A percentile compares a stretch with the other conserved stretches of the same genome.
phyloP scores from a whole-genome alignment of 257 asterid species.

The Rhazya stricta region DNA sequence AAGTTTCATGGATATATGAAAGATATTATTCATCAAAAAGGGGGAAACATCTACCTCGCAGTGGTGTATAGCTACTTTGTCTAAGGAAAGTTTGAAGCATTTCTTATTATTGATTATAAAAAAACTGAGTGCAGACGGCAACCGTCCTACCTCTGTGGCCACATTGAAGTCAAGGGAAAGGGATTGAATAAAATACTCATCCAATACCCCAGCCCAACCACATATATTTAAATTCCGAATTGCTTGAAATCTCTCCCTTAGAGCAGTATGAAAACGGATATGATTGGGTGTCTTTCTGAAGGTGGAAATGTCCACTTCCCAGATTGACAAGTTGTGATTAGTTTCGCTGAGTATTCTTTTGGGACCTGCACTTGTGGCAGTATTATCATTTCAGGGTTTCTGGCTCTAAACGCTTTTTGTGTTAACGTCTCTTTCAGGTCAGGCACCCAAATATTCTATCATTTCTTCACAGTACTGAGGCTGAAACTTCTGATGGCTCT shows the following conservation, averaged over 20 bases:
- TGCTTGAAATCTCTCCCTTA: not conserved
- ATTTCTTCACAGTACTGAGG: constrained; percentile 92
- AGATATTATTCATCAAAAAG: not conserved
- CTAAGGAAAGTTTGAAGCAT: not conserved
- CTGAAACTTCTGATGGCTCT: constrained; percentile 78
- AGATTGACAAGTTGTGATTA: not conserved
- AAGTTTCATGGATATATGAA: not conserved
- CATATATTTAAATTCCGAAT: not conserved
- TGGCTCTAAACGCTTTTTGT: constrained; percentile 23
- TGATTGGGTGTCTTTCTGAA: not conserved
- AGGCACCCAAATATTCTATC: constrained; percentile 97
- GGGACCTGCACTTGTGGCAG: not conserved
- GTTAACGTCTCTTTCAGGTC: constrained; percentile 56
- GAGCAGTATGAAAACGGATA: not conserved
- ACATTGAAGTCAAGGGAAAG: not conserved
- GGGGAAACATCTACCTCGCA: not conserved
- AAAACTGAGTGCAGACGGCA: not conserved
- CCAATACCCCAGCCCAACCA: not conserved
- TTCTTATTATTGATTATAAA: not conserved
- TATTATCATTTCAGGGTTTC: not conserved
- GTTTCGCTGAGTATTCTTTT: not conserved
- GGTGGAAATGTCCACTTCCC: not conserved
- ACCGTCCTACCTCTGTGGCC: not conserved
- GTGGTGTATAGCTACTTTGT: not conserved
- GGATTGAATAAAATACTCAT: not conserved